Percentiles rank a stretch among this genome's conserved stretches.
phyloP scores from a whole-genome alignment of 1,139 yeast genomes.

The Blastobotrys malaysiensis region DNA sequence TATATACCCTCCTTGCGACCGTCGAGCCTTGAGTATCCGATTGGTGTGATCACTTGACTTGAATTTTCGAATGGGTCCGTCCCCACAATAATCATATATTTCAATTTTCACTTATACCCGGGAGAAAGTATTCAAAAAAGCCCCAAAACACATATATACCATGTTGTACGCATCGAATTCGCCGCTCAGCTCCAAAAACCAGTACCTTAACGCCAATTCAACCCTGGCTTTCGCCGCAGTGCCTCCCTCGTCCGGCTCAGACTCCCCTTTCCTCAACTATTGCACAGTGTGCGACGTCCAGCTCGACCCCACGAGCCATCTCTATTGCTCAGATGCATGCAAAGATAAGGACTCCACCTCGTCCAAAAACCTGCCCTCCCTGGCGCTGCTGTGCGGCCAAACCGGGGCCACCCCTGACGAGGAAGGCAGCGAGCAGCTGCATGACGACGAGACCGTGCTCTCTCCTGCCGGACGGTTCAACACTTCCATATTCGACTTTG shows the following conservation, averaged over 20 bases:
- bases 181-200: background rate
- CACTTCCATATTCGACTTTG: background rate
- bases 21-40: too few relatives aligned
- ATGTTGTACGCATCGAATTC: background rate
- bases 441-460: background rate
- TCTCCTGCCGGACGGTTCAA: background rate
- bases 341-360: constrained; percentile 13
- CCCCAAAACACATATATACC: too few relatives aligned
- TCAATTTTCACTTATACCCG: too few relatives aligned
- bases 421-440: background rate
- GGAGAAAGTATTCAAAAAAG: too few relatives aligned
- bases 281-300: constrained; percentile 34
- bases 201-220: background rate
- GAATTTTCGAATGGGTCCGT: too few relatives aligned
- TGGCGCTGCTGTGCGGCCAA: constrained; percentile 4
- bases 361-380: constrained; percentile 6
- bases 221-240: background rate
- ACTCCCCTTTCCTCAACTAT: constrained; percentile 27
- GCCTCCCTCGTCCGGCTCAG: constrained; percentile 4
- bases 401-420: constrained; percentile 2
- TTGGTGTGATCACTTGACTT: too few relatives aligned
- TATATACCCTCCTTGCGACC: background rate
- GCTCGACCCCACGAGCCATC: constrained; percentile 19
- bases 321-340: constrained; percentile 33
- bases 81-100: background rate